Evolutionary conservation across 108 stramenopile genomes (phyloP).

Genomic region (Skeletonema potamos): DNA sequence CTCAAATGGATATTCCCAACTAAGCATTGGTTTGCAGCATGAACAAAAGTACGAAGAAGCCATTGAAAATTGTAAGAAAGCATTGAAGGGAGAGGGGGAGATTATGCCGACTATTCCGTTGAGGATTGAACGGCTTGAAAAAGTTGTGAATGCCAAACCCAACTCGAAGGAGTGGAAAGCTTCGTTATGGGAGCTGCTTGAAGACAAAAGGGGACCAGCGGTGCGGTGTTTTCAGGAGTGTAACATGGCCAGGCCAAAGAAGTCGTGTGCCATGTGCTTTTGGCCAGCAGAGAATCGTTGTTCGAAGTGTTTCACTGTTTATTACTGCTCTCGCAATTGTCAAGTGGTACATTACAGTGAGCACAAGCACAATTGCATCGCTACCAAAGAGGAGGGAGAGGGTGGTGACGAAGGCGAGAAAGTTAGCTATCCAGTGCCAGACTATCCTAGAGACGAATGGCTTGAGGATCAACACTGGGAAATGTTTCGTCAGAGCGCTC

Average conservation of each 20-base stretch:
- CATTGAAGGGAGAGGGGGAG: neutral
- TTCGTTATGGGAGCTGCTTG: neutral
- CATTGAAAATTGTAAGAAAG: neutral
- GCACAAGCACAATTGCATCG: slow-evolving; percentile 15
- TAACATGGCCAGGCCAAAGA: slow-evolving; percentile 9
- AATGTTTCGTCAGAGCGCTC: neutral
- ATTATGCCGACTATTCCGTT: neutral
- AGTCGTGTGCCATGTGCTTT: slow-evolving; percentile 21
- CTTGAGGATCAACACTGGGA: slow-evolving; percentile 1
- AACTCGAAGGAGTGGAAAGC: neutral
- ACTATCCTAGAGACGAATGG: slow-evolving; percentile 15
- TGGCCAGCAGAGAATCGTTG: slow-evolving; percentile 7
- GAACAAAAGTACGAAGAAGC: neutral
- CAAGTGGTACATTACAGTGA: slow-evolving; percentile 8
- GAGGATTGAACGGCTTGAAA: neutral
- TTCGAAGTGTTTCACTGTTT: slow-evolving; percentile 7
- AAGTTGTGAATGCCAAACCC: neutral
- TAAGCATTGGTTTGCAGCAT: neutral
- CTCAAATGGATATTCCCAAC: neutral
- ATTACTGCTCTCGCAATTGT: slow-evolving; percentile 3
- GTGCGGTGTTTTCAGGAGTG: slow-evolving; percentile 4
- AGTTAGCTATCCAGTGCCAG: neutral
- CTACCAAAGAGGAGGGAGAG: neutral
- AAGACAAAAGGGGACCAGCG: neutral
- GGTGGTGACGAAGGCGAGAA: neutral